Base-by-base conservation (phyloP, 805 yeast species). In the Sungouiella thailandica region DNA sequence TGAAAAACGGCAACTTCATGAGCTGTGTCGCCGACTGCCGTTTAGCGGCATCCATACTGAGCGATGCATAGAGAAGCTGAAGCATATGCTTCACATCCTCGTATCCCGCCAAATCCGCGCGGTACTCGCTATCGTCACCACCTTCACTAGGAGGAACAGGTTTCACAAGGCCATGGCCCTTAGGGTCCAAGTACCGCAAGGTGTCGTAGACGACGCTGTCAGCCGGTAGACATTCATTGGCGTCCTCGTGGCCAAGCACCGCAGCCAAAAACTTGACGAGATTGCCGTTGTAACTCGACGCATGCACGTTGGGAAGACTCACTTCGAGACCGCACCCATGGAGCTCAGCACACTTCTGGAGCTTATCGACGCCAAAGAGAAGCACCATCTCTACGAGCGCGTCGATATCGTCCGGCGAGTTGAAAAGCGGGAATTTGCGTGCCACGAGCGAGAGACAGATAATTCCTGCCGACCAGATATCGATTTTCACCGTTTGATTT, bases 401-500 rank as follows among this genome's bases (percentile, higher is more conserved):
- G 49, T 93, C 97, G 2, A 80, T 78, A 54, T 93, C 98, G 58
- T 90, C 97, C 5, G 85, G 79, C 2, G 97, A 88, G 53, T 87
- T 87, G 65, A 93, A 93, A 51, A 93, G 82, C 4, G 98, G 97
- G 57, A 89, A 90, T 48, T 95, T 70, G 47, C 93, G 68, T 2
- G 85, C 58, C 17, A 93, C 55, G 41, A 90, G 66, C 20, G 96
- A 83, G 46, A 90, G 64, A 20, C 90, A 70, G 40, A 89, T 83
- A 9, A 88, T 87, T 2, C 96, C 97, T 0, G 87, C 94, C 1
- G 95, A 81, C 97, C 97, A 88, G 7, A 86, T 74, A 57, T 88
- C 97, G 28, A 88, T 76, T 54, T 81, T 83, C 5, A 84, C 75
- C 3, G 83, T 71, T 61, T 88, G 97, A 38, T 83, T 78, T 1